These are phyloP conservation scores for Globisporangium canariense DNA, from an alignment of 352 stramenopile species.

Conservation along the genomic window DNA sequence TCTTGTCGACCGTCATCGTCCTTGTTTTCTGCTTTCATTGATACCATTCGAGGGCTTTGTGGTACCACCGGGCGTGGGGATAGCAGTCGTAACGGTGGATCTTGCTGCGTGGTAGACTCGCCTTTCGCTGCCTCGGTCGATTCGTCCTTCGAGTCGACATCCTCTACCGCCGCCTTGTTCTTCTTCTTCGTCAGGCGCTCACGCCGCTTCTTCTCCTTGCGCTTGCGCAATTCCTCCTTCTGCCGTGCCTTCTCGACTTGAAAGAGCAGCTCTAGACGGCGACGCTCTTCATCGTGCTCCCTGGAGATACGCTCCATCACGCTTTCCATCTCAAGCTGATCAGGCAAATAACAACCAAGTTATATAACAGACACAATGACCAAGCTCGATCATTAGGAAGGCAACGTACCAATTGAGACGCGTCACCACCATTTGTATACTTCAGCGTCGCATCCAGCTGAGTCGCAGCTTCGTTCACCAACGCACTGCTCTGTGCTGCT, in stretches of 20 bases:
- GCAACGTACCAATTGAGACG: conserved; percentile 15
- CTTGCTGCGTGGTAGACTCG: not conserved
- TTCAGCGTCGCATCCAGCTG: conserved; percentile 31
- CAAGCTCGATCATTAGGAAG: not conserved
- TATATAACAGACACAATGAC: not conserved
- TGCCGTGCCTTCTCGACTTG: conserved; percentile 64
- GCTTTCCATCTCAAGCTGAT: conserved; percentile 53
- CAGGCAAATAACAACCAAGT: not conserved
- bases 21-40: conserved; percentile 30
- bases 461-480: conserved; percentile 26
- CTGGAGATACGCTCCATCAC: conserved; percentile 59
- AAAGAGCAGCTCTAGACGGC: conserved; percentile 57
- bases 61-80: conserved; percentile 13
- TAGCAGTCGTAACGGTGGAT: conserved; percentile 15
- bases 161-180: conserved; percentile 22
- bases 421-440: conserved; percentile 10
- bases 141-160: conserved; percentile 3
- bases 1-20: not conserved
- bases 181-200: conserved; percentile 53
- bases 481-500: not conserved
- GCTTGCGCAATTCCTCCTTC: conserved; percentile 59
- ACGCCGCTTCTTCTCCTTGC: conserved; percentile 61
- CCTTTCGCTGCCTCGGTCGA: not conserved
- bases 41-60: not conserved
- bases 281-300: conserved; percentile 64